phyloP scores from a whole-genome alignment of 1,284 basidiomycete species.

The Ganoderma lingzhi region DNA sequence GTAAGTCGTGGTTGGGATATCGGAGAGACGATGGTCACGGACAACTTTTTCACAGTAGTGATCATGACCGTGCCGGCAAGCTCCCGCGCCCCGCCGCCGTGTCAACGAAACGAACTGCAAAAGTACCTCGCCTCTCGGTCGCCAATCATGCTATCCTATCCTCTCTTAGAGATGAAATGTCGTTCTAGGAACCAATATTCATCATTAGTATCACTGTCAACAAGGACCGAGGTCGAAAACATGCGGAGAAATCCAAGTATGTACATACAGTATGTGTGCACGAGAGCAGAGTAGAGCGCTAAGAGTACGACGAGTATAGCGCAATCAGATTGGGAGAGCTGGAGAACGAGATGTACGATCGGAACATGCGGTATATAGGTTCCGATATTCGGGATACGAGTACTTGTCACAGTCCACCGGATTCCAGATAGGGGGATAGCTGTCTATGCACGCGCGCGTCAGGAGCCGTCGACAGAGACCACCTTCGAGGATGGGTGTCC shows the following conservation, averaged over 20 bases:
- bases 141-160: background rate
- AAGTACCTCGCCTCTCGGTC: too few species aligned
- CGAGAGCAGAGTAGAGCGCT: slow-evolving; percentile 1
- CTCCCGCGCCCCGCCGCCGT: too few species aligned
- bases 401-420: background rate
- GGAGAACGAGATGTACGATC: background rate
- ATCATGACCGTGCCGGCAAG: too few species aligned
- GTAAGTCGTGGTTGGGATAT: too few species aligned
- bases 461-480: slow-evolving; percentile 35
- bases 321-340: background rate
- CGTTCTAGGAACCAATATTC: background rate
- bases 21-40: too few species aligned
- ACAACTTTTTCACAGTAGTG: too few species aligned
- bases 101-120: too few species aligned
- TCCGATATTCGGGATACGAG: background rate
- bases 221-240: background rate
- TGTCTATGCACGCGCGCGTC: slow-evolving; percentile 6
- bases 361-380: background rate
- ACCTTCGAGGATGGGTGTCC: slow-evolving; percentile 23
- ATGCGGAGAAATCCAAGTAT: background rate
- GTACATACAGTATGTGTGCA: background rate
- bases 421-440: background rate
- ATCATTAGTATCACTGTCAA: background rate
- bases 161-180: background rate
- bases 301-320: background rate